Base-by-base conservation (phyloP, 805 yeast genomes). In the Yarrowia sp. region DNA sequence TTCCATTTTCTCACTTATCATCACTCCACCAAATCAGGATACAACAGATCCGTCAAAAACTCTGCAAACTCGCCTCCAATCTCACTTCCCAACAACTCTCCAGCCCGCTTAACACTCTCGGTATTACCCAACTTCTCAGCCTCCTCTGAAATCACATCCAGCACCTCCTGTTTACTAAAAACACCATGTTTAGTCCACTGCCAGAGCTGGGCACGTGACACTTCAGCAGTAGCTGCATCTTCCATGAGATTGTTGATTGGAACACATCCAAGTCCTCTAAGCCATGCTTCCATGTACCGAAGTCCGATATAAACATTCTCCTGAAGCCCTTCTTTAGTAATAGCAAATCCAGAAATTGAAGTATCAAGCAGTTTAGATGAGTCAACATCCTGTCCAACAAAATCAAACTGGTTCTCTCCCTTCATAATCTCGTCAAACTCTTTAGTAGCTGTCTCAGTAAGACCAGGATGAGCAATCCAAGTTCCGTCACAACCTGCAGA, bases 191-290 rank as follows among this genome's bases (percentile, higher is more conserved):
- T 81, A 63, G 85, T 86, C 91, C 91, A 87, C 74, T 86, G 88
- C 82, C 87, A 83, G 69, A 86, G 81, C 75, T 84, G 88, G 36
- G 86, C 80, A 69, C 90, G 81, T 28, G 88, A 85, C 22, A 86
- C 89, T 74, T 86, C 89, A 53, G 89, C 90, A 61, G 89, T 86
- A 58, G 89, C 89, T 32, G 90, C 90, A 71, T 86, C 90, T 76
- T 86, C 90, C 90, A 86, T 86, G 74, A 86, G 79, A 74, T 81
- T 84, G 79, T 86, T 85, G 75, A 86, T 86, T 64, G 90, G 89
- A 58, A 86, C 89, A 75, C 89, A 85, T 7, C 90, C 90, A 65
- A 83, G 74, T 61, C 87, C 86, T 67, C 87, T 78, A 69, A 86
- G 83, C 89, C 89, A 86, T 33, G 88, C 88, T 76, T 85, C 89